Conservation (phyloP, 352 stramenopile genomes). For the Pythium guiyangense region DNA sequence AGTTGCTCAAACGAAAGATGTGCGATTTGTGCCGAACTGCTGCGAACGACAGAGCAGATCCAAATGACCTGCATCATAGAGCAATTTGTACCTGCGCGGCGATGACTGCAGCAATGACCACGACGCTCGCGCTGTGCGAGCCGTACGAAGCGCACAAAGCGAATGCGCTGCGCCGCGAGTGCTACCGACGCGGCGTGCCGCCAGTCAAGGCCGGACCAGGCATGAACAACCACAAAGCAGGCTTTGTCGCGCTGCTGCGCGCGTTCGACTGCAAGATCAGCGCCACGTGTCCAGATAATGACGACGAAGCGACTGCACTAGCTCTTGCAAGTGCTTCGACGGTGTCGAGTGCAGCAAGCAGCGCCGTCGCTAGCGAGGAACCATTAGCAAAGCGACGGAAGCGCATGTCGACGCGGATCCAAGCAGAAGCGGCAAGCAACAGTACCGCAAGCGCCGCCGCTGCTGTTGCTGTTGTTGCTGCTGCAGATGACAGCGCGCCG, state of each 20-base stretch:
- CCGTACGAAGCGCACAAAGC: neutral
- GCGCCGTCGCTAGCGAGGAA: neutral
- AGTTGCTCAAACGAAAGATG: no score
- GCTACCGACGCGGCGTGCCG: neutral
- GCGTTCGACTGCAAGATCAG: neutral
- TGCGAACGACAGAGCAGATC: no score
- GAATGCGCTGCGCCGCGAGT: neutral
- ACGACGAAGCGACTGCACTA: neutral
- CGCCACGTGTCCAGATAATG: no score
- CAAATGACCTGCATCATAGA: no score
- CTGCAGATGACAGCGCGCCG: no score
- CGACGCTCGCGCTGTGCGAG: neutral
- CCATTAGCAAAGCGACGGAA: neutral
- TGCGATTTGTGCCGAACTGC: no score
- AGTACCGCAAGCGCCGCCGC: neutral
- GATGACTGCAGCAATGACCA: neutral
- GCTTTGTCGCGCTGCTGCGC: neutral
- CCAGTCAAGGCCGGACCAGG: neutral
- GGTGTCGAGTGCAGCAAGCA: neutral
- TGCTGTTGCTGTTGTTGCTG: no score
- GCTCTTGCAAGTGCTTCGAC: neutral
- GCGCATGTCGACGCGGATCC: neutral
- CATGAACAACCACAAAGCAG: neutral
- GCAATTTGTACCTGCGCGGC: no score
- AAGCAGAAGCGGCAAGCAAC: neutral